These are phyloP conservation scores for Paramyrothecium roridum DNA, from an alignment of 2,329 filamentous ascomycete genomes.

Conservation along the genomic window DNA sequence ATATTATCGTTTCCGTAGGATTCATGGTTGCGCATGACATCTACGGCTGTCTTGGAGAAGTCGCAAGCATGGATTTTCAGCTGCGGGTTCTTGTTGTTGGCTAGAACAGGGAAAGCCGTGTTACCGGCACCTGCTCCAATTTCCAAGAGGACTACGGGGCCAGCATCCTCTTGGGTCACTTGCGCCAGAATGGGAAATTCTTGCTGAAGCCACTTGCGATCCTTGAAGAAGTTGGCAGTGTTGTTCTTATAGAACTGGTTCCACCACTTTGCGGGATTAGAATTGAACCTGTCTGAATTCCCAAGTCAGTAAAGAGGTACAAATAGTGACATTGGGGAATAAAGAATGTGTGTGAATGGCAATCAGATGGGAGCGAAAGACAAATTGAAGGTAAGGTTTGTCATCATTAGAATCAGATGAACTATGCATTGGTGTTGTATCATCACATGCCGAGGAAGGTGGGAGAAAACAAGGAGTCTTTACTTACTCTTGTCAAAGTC, in stretches of 20 bases:
- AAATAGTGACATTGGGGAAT: conserved; percentile 6
- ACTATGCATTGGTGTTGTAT: conserved; percentile 62
- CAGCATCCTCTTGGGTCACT: conserved; percentile 68
- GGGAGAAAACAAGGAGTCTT: conserved; percentile 1
- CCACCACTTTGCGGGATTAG: conserved; percentile 93
- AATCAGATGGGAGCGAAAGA: conserved; percentile 74
- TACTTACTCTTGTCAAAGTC: conserved; percentile 84
- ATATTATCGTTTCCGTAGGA: conserved; percentile 71
- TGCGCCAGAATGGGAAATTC: conserved; percentile 88
- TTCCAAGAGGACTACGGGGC: conserved; percentile 72
- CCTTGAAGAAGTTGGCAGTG: conserved; percentile 96
- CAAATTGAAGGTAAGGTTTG: conserved; percentile 51
- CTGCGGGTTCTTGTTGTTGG: conserved; percentile 76
- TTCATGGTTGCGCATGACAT: conserved; percentile 81
- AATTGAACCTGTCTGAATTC: conserved; percentile 72
- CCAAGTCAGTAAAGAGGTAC: conserved; percentile 34
- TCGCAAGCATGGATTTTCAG: conserved; percentile 91
- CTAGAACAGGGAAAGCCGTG: conserved; percentile 87
- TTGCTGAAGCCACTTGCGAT: conserved; percentile 94
- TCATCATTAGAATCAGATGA: conserved; percentile 68
- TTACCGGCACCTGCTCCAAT: conserved; percentile 96
- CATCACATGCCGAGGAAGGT: conserved; percentile 46
- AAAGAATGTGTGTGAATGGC: conserved; percentile 14
- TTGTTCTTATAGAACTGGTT: conserved; percentile 98
- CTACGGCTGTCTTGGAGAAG: conserved; percentile 91